Conservation (phyloP, 2,329 filamentous ascomycete genomes). For the Sclerotinia subarctica region DNA sequence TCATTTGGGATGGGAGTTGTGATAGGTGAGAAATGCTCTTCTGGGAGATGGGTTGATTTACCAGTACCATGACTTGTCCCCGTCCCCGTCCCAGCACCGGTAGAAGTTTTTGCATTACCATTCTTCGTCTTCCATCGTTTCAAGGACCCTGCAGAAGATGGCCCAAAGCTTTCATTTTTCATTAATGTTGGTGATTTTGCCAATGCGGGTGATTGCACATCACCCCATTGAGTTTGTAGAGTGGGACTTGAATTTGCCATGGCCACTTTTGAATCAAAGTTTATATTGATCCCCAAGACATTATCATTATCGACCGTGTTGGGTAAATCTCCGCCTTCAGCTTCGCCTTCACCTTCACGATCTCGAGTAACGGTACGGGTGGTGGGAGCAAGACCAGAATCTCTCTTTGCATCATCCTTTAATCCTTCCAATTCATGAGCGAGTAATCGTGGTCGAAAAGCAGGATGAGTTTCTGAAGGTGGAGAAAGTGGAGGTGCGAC, state of each 20-base stretch:
- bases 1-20: slow-evolving; percentile 56
- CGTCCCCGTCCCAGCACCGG: slow-evolving; percentile 20
- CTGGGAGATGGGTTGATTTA: slow-evolving; percentile 23
- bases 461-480: slow-evolving; percentile 35
- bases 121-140: slow-evolving; percentile 28
- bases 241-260: background rate
- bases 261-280: slow-evolving; percentile 28
- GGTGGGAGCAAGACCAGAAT: slow-evolving; percentile 52
- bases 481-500: slow-evolving; percentile 34
- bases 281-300: slow-evolving; percentile 30
- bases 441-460: slow-evolving; percentile 27
- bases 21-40: slow-evolving; percentile 49
- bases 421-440: slow-evolving; percentile 36
- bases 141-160: slow-evolving; percentile 17
- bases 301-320: slow-evolving; percentile 29
- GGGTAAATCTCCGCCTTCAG: slow-evolving; percentile 38
- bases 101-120: slow-evolving; percentile 20
- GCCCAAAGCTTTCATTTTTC: slow-evolving; percentile 25
- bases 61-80: background rate
- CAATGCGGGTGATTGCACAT: slow-evolving; percentile 19
- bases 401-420: slow-evolving; percentile 47
- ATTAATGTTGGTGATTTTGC: slow-evolving; percentile 19
- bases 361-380: slow-evolving; percentile 42
- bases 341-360: slow-evolving; percentile 37
- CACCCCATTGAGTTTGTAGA: background rate